Evolutionary conservation across 2,329 filamentous ascomycete species (phyloP).

Genomic region (Fusarium pseudonygamai): DNA sequence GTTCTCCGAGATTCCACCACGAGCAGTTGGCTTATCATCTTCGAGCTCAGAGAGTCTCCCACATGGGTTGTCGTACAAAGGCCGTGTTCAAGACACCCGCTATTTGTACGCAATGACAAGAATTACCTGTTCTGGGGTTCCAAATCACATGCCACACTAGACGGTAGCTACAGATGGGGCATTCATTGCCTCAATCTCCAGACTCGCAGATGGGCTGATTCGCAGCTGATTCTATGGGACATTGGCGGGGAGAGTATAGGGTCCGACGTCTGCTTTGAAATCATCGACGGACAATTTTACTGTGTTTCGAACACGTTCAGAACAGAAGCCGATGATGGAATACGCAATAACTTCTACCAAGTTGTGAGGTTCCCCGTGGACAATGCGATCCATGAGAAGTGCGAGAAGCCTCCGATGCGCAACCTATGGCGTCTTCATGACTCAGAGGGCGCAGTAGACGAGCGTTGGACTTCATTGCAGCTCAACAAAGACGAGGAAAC

Average conservation of each 20-base stretch:
- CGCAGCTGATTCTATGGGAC: constrained; percentile 62
- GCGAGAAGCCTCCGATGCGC: constrained; percentile 53
- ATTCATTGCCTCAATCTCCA: constrained; percentile 63
- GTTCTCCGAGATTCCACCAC: constrained; percentile 44
- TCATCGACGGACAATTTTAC: constrained; percentile 73
- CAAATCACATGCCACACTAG: constrained; percentile 61
- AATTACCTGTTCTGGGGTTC: constrained; percentile 73
- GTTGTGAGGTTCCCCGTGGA: constrained; percentile 70
- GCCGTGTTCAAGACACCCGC: constrained; percentile 59
- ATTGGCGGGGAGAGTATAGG: constrained; percentile 73
- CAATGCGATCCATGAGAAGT: constrained; percentile 48
- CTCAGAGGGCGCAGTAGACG: constrained; percentile 75
- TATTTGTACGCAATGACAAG: constrained; percentile 74
- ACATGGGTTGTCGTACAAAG: constrained; percentile 53
- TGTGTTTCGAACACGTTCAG: constrained; percentile 73
- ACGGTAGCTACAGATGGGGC: constrained; percentile 70
- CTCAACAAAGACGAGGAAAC: constrained; percentile 69
- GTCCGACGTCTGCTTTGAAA: constrained; percentile 75
- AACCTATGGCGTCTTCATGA: constrained; percentile 72
- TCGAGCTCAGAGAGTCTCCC: constrained; percentile 51
- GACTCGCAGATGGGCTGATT: constrained; percentile 50
- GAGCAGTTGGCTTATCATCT: constrained; percentile 62
- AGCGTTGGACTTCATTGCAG: constrained; percentile 75
- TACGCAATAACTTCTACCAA: constrained; percentile 76
- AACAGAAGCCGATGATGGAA: constrained; percentile 69